Evolutionary conservation across 164 flowering plant species (phyloP).

Genomic region (Platanus orientalis): DNA sequence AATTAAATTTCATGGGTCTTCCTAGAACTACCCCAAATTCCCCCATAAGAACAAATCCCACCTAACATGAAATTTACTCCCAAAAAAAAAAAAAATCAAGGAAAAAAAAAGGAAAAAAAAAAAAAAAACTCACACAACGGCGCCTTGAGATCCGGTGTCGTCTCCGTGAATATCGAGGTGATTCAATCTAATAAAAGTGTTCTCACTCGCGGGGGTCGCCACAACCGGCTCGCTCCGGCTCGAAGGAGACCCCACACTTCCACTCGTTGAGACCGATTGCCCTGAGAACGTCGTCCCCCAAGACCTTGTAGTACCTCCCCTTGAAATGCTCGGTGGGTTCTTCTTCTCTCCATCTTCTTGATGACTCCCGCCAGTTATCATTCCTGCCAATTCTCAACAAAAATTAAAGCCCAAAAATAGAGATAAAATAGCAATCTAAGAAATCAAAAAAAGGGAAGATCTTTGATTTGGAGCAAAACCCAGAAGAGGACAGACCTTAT

Average conservation of each 20-base stretch:
- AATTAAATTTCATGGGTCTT: not conserved
- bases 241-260: slow-evolving; percentile 87
- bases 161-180: slow-evolving; percentile 73
- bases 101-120: slow-evolving; percentile 4
- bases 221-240: slow-evolving; percentile 58
- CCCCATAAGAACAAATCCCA: not conserved
- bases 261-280: slow-evolving; percentile 88
- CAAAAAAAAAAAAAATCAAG: not conserved
- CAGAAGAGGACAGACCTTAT: slow-evolving; percentile 5
- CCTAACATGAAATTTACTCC: not conserved
- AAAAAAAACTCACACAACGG: slow-evolving; percentile 37
- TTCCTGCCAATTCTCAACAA: slow-evolving; percentile 6
- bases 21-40: not conserved
- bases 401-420: no score
- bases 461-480: not conserved
- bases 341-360: slow-evolving; percentile 44
- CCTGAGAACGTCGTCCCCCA: slow-evolving; percentile 64
- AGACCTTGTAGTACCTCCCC: slow-evolving; percentile 44
- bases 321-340: slow-evolving; percentile 32
- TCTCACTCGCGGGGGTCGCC: slow-evolving; percentile 70
- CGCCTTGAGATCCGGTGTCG: slow-evolving; percentile 64
- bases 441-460: not conserved
- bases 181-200: slow-evolving; percentile 47
- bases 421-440: not conserved
- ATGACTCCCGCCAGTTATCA: slow-evolving; percentile 28